phyloP scores from a whole-genome alignment of 75 land plant species.

The Cryptomeria japonica region DNA sequence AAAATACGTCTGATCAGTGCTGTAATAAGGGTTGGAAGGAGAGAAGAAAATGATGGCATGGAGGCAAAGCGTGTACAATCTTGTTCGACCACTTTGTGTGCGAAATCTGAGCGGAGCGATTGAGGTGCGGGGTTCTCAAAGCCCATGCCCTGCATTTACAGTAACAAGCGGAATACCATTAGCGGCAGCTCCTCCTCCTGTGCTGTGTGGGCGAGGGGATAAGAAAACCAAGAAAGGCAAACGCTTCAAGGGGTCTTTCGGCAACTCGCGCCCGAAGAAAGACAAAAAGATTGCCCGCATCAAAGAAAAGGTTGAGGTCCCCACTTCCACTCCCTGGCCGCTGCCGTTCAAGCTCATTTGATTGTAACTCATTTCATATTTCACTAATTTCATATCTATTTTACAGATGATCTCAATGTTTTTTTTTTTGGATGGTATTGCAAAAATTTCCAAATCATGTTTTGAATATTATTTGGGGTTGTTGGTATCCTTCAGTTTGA shows the following conservation, averaged over 20 bases:
- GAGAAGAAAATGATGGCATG: not conserved
- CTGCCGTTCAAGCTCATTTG: constrained; percentile 77
- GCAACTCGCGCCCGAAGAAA: constrained; percentile 69
- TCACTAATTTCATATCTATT: not conserved
- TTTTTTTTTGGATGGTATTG: not conserved
- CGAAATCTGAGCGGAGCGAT: constrained; percentile 13
- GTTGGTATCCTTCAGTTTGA: not conserved
- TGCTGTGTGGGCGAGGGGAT: constrained; percentile 88
- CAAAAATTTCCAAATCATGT: not conserved
- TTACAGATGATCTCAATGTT: too few relatives aligned
- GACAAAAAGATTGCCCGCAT: constrained; percentile 59
- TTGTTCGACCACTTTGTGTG: not conserved
- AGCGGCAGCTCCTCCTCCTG: constrained; percentile 14
- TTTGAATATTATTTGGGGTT: not conserved
- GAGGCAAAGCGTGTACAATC: not conserved
- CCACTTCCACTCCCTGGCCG: constrained; percentile 84
- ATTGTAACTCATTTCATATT: not conserved
- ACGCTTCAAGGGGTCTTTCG: constrained; percentile 83
- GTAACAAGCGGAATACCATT: not conserved
- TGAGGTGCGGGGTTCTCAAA: not conserved
- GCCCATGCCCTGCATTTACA: not conserved
- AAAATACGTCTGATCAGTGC: too few relatives aligned
- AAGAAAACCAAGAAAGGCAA: constrained; percentile 95
- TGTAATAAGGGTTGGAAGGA: not conserved
- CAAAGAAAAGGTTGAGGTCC: constrained; percentile 79